Evolutionary conservation across 2,329 filamentous ascomycete species (phyloP).

Genomic region (Trichoderma sp.): DNA sequence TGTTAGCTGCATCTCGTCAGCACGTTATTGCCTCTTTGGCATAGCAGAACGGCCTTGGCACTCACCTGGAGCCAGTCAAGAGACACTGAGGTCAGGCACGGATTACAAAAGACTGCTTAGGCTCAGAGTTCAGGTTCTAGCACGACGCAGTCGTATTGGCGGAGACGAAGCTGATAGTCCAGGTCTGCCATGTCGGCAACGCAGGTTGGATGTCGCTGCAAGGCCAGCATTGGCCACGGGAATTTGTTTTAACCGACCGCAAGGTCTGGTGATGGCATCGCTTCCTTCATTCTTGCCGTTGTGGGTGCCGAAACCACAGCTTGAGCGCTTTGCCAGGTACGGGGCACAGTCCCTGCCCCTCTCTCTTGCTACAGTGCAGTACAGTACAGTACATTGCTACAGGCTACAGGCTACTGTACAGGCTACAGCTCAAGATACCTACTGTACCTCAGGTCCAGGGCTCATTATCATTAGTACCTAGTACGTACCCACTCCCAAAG

Average conservation of each 20-base stretch:
- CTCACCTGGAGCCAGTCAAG: background rate
- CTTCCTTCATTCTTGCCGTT: slow-evolving; percentile 4
- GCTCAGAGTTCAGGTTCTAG: background rate
- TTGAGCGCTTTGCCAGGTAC: background rate
- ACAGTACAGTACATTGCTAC: too few relatives aligned
- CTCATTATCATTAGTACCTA: too few relatives aligned
- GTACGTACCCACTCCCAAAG: background rate
- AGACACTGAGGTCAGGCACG: background rate
- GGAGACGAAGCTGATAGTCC: background rate
- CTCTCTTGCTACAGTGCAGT: background rate
- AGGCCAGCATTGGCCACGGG: slow-evolving; percentile 8
- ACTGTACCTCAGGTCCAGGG: background rate
- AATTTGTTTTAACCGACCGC: slow-evolving; percentile 14
- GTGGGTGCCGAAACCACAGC: background rate
- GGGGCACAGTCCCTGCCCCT: background rate
- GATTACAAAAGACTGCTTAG: background rate
- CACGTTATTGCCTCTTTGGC: slow-evolving; percentile 6
- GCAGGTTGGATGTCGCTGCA: slow-evolving; percentile 9
- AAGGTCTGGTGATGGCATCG: slow-evolving; percentile 10
- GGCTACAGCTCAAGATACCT: too few relatives aligned
- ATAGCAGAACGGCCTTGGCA: slow-evolving; percentile 10
- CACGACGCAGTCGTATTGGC: background rate
- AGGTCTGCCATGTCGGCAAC: background rate
- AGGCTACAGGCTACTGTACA: too few relatives aligned
- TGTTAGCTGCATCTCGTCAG: slow-evolving; percentile 13